A percentile compares a stretch with the other conserved stretches of the same genome.
Conservation (phyloP, 305 asterid genomes). For the Petunia hybrid region DNA sequence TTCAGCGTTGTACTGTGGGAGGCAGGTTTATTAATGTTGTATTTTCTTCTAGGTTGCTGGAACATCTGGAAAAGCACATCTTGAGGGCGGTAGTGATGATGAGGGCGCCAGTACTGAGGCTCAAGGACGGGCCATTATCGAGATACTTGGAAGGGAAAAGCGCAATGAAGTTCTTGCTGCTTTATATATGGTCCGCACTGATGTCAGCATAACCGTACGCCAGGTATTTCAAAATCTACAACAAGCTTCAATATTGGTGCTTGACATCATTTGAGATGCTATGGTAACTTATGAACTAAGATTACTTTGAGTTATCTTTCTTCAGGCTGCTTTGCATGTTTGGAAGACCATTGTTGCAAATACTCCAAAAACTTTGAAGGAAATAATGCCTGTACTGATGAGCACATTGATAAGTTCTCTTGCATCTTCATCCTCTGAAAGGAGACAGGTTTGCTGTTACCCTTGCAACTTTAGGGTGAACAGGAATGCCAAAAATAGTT, state of each 20-base stretch:
- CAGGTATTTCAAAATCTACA: constrained; percentile 62
- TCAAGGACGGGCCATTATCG: constrained; percentile 98
- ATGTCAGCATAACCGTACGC: constrained; percentile 94
- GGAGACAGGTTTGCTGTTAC: constrained; percentile 80
- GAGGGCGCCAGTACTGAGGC: constrained; percentile 99
- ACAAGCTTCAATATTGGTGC: constrained; percentile 36
- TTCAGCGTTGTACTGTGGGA: constrained; percentile 24
- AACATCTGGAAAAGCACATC: constrained; percentile 99
- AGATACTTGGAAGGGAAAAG: constrained; percentile 95
- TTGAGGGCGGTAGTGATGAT: constrained; percentile 99
- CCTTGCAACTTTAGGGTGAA: neutral
- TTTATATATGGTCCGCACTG: constrained; percentile 96
- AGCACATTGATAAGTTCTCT: constrained; percentile 90
- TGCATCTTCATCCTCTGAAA: constrained; percentile 95
- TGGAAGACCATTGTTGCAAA: constrained; percentile 99
- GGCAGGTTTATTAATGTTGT: constrained; percentile 31
- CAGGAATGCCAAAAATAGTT: constrained; percentile 31
- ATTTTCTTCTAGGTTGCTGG: constrained; percentile 84
- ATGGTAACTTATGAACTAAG: constrained; percentile 32
- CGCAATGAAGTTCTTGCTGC: constrained; percentile 99
- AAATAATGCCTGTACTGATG: constrained; percentile 98
- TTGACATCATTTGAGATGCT: constrained; percentile 37
- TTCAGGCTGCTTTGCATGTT: constrained; percentile 97
- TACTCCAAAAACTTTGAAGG: constrained; percentile 97
- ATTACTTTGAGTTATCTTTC: constrained; percentile 36